phyloP scores from a whole-genome alignment of 257 asterid genomes.

The Solanum paucissectum region DNA sequence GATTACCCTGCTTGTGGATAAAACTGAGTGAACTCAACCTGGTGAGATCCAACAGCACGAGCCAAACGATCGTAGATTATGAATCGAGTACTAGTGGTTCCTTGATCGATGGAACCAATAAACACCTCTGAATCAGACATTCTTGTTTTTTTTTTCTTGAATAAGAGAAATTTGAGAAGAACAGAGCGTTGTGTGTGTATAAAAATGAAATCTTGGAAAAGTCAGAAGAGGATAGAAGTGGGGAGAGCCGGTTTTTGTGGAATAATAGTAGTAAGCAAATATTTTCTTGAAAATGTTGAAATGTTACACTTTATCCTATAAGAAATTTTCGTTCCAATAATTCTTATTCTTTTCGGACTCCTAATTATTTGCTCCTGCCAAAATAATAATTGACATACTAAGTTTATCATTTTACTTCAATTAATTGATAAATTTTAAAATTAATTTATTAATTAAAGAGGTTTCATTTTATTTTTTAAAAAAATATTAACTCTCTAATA shows the following conservation, averaged over 20 bases:
- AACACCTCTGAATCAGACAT: conserved; percentile 39
- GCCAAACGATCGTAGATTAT: conserved; percentile 70
- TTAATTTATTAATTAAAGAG: too few relatives aligned
- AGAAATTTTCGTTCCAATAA: not conserved
- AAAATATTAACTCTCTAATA: too few relatives aligned
- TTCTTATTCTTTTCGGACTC: not conserved
- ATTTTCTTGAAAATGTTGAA: conserved; percentile 5
- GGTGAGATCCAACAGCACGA: conserved; percentile 66
- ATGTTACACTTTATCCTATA: not conserved
- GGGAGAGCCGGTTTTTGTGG: not conserved
- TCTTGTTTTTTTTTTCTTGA: not conserved
- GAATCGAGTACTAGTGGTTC: conserved; percentile 93
- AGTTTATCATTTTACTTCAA: not conserved
- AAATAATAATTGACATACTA: too few relatives aligned
- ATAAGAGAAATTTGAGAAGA: not conserved
- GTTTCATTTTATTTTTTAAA: too few relatives aligned
- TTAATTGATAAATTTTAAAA: too few relatives aligned
- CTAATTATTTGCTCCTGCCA: fast-evolving
- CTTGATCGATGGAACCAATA: conserved; percentile 89
- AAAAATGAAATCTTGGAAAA: not conserved
- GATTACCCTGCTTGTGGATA: conserved; percentile 80
- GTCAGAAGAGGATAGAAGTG: not conserved
- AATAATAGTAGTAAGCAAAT: not conserved
- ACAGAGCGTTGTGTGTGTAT: not conserved
- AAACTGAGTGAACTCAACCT: conserved; percentile 82